Evolutionary conservation across 2,329 filamentous ascomycete species (phyloP), one percentile per base, ranked within the genome.

Genomic region (Pseudogymnoascus sp.): DNA sequence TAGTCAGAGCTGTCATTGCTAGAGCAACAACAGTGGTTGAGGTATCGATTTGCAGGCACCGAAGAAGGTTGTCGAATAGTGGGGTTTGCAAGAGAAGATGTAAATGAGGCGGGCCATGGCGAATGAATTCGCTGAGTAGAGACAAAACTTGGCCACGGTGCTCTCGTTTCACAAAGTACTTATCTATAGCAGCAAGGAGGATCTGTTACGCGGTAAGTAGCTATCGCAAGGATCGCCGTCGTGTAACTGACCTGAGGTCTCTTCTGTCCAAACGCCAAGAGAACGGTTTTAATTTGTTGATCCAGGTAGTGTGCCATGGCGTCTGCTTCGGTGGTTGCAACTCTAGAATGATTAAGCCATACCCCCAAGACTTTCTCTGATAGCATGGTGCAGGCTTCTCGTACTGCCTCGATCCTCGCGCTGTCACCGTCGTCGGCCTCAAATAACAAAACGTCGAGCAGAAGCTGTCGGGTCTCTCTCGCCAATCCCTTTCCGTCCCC

Each of bases 21-120:
- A 91, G 78, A 1, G 89, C 89, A n/a, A 93, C 81, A 2, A 89
- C 84, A 0, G 87, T 87, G 0, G 89, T 90, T 0, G 89, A 93
- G 1, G 88, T 89, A 73, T 95, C 90, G 63, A 83, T 83, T 74
- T 91, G 88, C 1, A 95, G 79, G 67, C 89, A 93, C 70, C 83
- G 85, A 62, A 93, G 77, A 19, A 95, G 78, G 71, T 88, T 85
- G 64, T 83, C 81, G 68, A 95, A 87, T 1, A 95, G 78, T 0
- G 86, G 82, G 1, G 89, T 93, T 67, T 91, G 82, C 4, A 89
- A 76, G 36, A 92, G 83, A 44, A 87, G 80, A 71, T 95, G 85
- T 1, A 95, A 79, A 75, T 93, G 90, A 4, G 90, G 90, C n/a
- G 90, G 88, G 68, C 91, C 87, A 64, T 85, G 83, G 67, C 87